These are phyloP conservation scores for Neocatenulostroma microsporum DNA, from an alignment of 2,329 filamentous ascomycete species.

Conservation along the genomic window DNA sequence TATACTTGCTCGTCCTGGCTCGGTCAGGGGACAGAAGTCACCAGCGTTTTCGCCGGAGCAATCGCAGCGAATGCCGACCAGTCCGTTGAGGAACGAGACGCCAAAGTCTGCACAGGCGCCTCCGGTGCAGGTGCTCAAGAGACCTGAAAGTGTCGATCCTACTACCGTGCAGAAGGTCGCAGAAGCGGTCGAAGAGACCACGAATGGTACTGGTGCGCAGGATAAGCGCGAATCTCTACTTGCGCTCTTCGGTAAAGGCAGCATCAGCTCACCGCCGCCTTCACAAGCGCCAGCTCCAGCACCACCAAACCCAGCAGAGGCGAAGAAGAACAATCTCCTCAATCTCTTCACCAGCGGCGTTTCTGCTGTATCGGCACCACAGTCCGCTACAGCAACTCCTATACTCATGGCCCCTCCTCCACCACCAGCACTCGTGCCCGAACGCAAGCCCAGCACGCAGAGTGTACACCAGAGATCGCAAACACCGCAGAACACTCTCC, in stretches of 20 bases:
- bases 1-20: conserved; percentile 24
- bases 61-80: conserved; percentile 2
- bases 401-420: conserved; percentile 12
- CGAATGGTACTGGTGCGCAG: conserved; percentile 6
- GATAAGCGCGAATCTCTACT: conserved; percentile 25
- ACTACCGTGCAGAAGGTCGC: conserved; percentile 9
- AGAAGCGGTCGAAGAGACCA: conserved; percentile 6
- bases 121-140: conserved; percentile 25
- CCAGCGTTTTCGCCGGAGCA: conserved; percentile 3
- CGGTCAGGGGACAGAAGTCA: conserved; percentile 11
- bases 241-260: conserved; percentile 20
- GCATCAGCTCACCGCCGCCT: conserved; percentile 1
- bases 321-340: conserved; percentile 9
- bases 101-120: conserved; percentile 13
- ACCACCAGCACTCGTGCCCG: conserved; percentile 20
- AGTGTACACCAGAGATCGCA: conserved; percentile 7
- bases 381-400: conserved; percentile 15
- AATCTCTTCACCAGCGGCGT: conserved; percentile 9
- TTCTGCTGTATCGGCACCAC: conserved; percentile 7
- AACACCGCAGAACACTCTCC: conserved; percentile 18
- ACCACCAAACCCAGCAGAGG: neutral
- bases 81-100: conserved; percentile 18
- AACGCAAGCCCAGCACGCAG: conserved; percentile 12
- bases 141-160: conserved; percentile 16
- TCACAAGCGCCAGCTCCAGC: neutral